phyloP scores from a whole-genome alignment of 306 rosid genomes.

The Oxytropis ochrocephala region DNA sequence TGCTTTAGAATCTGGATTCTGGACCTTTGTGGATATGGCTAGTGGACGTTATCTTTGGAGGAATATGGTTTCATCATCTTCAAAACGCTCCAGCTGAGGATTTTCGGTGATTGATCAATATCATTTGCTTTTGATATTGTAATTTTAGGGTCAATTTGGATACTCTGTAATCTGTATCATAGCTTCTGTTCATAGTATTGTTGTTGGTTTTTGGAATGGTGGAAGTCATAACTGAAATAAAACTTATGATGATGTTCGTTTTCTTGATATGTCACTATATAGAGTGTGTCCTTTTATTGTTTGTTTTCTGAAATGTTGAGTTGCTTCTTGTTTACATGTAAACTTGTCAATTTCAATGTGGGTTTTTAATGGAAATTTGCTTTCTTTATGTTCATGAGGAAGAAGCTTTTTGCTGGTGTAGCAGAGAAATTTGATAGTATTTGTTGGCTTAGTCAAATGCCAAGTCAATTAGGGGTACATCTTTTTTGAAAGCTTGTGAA shows the following conservation, averaged over 20 bases:
- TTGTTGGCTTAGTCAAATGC: not conserved
- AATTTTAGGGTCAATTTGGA: constrained; percentile 17
- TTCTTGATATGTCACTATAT: not conserved
- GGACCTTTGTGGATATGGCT: constrained; percentile 90
- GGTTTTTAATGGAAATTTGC: not conserved
- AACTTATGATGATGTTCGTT: not conserved
- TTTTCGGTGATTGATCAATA: constrained; percentile 6
- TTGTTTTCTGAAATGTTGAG: constrained; percentile 17
- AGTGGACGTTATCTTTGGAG: constrained; percentile 95
- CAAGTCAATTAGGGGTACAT: not conserved
- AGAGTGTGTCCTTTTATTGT: not conserved
- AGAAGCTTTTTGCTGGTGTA: not conserved
- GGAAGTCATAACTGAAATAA: not conserved
- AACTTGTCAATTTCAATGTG: not conserved
- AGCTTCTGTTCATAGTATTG: constrained; percentile 27
- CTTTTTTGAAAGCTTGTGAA: not conserved
- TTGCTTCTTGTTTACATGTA: constrained; percentile 11
- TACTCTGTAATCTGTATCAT: constrained; percentile 18
- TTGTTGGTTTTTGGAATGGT: constrained; percentile 3
- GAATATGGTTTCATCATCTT: constrained; percentile 46
- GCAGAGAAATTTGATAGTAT: not conserved
- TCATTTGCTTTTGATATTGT: constrained; percentile 17
- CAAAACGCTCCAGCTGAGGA: constrained; percentile 48
- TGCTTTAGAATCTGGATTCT: constrained; percentile 63
- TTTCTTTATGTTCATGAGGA: not conserved